A percentile compares a stretch with the other conserved stretches of the same genome.
phyloP scores from a whole-genome alignment of 805 yeast genomes.

The Candida koratica region DNA sequence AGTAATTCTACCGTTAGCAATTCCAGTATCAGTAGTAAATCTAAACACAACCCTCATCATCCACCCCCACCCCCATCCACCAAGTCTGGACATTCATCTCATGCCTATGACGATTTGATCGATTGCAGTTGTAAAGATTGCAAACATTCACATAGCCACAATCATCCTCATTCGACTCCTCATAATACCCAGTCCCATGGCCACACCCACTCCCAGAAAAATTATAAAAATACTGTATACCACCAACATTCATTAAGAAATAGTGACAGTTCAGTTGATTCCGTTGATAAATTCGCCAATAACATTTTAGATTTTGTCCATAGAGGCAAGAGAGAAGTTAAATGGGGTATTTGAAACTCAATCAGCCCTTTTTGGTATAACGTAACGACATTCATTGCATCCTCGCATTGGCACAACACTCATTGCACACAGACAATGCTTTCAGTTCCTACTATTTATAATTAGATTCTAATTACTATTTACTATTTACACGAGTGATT shows the following conservation, averaged over 20 bases:
- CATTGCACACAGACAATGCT: conserved; percentile 5
- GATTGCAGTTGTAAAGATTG: conserved; percentile 7
- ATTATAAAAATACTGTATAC: conserved; percentile 1
- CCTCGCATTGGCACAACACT: background rate
- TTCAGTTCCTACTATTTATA: background rate
- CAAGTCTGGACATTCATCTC: too few species aligned
- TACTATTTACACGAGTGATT: conserved; percentile 9
- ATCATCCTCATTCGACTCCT: background rate
- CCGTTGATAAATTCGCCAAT: conserved; percentile 18
- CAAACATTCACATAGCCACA: conserved; percentile 1
- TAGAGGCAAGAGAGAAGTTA: conserved; percentile 15
- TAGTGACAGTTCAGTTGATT: conserved; percentile 13
- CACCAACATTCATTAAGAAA: conserved; percentile 6
- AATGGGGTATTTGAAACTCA: conserved; percentile 17
- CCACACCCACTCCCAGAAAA: background rate
- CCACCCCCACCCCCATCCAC: too few species aligned
- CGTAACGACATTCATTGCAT: conserved; percentile 1
- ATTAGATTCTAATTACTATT: background rate
- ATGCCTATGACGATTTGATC: conserved; percentile 3
- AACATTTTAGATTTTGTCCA: conserved; percentile 16
- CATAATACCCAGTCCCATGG: background rate
- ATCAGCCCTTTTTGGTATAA: too few species aligned
- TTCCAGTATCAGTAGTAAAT: too few species aligned
- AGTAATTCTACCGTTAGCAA: background rate
- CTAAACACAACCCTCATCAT: too few species aligned